Percentiles rank a stretch among this genome's conserved stretches.
Conservation (phyloP, 805 yeast genomes). For the Metschnikowia rubicola region DNA sequence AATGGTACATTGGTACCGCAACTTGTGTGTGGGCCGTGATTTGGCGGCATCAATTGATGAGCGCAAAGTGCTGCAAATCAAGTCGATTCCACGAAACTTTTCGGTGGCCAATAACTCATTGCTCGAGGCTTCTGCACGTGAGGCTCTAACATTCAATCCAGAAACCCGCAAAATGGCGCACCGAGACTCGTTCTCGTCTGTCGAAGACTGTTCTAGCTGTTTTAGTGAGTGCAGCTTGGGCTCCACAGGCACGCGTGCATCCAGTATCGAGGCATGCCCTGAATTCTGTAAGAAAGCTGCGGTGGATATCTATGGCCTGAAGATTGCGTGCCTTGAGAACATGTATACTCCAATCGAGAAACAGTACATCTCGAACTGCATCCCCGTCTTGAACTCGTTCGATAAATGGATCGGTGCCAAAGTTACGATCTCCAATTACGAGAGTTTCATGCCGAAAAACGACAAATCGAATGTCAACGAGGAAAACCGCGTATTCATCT, state of each 20-base stretch:
- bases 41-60: slow-evolving; percentile 30
- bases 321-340: slow-evolving; percentile 15
- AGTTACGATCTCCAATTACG: slow-evolving; percentile 15
- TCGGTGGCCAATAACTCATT: slow-evolving; percentile 13
- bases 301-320: slow-evolving; percentile 10
- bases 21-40: slow-evolving; percentile 33
- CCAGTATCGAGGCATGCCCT: neutral
- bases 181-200: slow-evolving; percentile 1
- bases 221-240: slow-evolving; percentile 2
- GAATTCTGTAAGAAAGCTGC: neutral
- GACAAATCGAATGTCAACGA: slow-evolving; percentile 8
- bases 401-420: slow-evolving; percentile 32
- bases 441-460: slow-evolving; percentile 9
- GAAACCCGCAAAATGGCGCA: slow-evolving; percentile 4
- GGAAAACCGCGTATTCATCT: slow-evolving; percentile 13
- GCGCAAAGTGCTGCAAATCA: slow-evolving; percentile 24
- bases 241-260: slow-evolving; percentile 3
- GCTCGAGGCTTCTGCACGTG: slow-evolving; percentile 10
- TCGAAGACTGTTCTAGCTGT: slow-evolving; percentile 9
- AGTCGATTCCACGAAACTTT: slow-evolving; percentile 17
- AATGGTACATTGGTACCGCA: slow-evolving; percentile 38
- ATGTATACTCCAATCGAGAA: slow-evolving; percentile 27
- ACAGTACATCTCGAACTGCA: slow-evolving; percentile 35
- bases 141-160: slow-evolving; percentile 4
- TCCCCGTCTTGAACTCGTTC: slow-evolving; percentile 36